Conservation (phyloP, 2,329 filamentous ascomycete species). For the Aspergillus amoenus region DNA sequence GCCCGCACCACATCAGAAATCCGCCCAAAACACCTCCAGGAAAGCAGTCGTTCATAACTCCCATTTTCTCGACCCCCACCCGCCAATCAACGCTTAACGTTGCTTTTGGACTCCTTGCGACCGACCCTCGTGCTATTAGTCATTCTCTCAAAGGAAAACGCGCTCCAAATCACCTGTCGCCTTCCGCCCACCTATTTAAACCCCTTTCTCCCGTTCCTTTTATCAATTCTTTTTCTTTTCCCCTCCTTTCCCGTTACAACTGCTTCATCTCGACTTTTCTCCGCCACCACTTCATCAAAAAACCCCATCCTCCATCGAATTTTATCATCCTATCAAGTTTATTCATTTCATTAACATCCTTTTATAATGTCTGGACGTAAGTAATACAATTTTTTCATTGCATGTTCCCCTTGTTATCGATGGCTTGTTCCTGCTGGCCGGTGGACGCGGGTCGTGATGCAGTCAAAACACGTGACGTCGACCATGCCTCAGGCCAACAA, state of each 20-base stretch:
- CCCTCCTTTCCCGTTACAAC: slow-evolving; percentile 17
- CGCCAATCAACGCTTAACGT: slow-evolving; percentile 35
- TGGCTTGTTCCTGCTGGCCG: background rate
- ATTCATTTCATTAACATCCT: slow-evolving; percentile 9
- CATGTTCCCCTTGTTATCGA: background rate
- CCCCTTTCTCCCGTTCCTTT: slow-evolving; percentile 17
- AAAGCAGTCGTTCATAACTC: slow-evolving; percentile 43
- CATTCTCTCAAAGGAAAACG: slow-evolving; percentile 14
- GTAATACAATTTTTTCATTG: slow-evolving; percentile 21
- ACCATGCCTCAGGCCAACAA: slow-evolving; percentile 18
- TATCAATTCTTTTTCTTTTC: slow-evolving; percentile 15
- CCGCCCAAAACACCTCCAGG: slow-evolving; percentile 26
- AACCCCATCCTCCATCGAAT: slow-evolving; percentile 12
- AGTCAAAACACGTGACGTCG: slow-evolving; percentile 26
- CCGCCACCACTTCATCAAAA: slow-evolving; percentile 21
- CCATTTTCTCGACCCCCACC: slow-evolving; percentile 31
- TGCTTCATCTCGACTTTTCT: slow-evolving; percentile 5
- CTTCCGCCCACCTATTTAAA: slow-evolving; percentile 34
- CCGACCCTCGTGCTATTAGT: slow-evolving; percentile 29
- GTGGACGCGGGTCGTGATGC: slow-evolving; percentile 15
- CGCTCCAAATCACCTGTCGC: slow-evolving; percentile 19
- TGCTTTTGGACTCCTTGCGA: slow-evolving; percentile 22
- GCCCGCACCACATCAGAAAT: slow-evolving; percentile 6
- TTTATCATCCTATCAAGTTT: slow-evolving; percentile 8
- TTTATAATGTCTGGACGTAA: slow-evolving; percentile 44